Evolutionary conservation across 805 yeast species (phyloP), one percentile per base, ranked within the genome.

Genomic region (Suhomyces faveliae): DNA sequence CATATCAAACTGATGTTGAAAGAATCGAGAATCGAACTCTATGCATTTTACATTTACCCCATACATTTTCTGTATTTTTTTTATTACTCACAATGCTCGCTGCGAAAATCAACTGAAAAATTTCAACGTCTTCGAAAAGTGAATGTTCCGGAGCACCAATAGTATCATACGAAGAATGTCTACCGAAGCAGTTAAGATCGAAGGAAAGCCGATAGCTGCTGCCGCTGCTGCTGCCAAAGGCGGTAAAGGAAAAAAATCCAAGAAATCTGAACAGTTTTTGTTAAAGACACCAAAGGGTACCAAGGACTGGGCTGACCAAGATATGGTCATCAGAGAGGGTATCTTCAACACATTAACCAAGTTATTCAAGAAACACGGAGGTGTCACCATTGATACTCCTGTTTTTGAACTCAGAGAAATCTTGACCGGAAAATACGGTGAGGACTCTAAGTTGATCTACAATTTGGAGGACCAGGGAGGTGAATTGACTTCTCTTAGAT

Each of bases 391-490:
- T 55, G 99, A 94, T 66, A 94, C 99, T 1, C 99, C 99, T 5
- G 99, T 94, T 4, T 94, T 94, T 60, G 99, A 94, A 69, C 78
- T 92, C 56, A 82, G 96, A 58, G 99, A 94, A 68, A 94, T 94
- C 58, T 79, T 94, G 49, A 84, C 97, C 21, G 99, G 99, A 42
- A 94, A 94, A 67, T 94, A 94, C 67, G 99, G 99, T 66, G 99
- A 94, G 72, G 99, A 94, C 67, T 91, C 97, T 25, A 94, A 94
- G 70, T 78, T 94, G 60, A 94, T 94, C 61, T 94, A 94, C 70
- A 92, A 94, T 68, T 78, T 94, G 62, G 95, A 94, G 68, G 99
- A 94, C 68, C 99, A 94, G 74, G 99, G 99, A 64, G 99, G 99
- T 57, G 99, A 94, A 70, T 71, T 94, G 58, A 88, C 97, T 15